Evolutionary conservation across 2,329 filamentous ascomycete genomes (phyloP).

Genomic region (Exophiala calicioides): DNA sequence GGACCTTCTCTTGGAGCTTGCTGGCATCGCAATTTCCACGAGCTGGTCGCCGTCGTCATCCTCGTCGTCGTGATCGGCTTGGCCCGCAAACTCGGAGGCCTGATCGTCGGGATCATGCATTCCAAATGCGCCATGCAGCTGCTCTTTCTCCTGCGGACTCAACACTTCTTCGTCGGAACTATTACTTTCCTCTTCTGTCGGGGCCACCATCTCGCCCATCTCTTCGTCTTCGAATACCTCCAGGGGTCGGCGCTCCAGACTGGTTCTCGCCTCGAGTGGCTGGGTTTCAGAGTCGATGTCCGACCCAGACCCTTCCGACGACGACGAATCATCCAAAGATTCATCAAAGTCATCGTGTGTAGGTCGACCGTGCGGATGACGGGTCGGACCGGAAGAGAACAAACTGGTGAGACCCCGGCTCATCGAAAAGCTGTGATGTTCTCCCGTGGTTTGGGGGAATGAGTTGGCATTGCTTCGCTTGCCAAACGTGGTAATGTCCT

Average conservation of each 20-base stretch:
- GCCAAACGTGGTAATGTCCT: conserved; percentile 32
- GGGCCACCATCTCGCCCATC: conserved; percentile 52
- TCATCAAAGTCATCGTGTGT: conserved; percentile 31
- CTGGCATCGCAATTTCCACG: conserved; percentile 49
- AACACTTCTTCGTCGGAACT: conserved; percentile 33
- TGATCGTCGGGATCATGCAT: conserved; percentile 28
- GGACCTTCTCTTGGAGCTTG: conserved; percentile 32
- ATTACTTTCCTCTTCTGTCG: conserved; percentile 30
- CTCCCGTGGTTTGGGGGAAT: conserved; percentile 10
- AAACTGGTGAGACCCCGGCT: conserved; percentile 30
- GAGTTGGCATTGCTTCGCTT: conserved; percentile 26
- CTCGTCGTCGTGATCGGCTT: conserved; percentile 30
- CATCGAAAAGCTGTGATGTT: conserved; percentile 38
- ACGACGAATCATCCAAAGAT: conserved; percentile 30
- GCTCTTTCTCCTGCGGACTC: conserved; percentile 26
- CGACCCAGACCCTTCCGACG: conserved; percentile 29
- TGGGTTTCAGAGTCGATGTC: conserved; percentile 27
- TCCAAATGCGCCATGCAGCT: conserved; percentile 21
- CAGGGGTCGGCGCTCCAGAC: conserved; percentile 54
- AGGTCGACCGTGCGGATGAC: conserved; percentile 3
- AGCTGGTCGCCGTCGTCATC: conserved; percentile 37
- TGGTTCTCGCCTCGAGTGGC: conserved; percentile 38
- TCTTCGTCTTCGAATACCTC: conserved; percentile 60
- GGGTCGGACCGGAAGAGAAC: conserved; percentile 22
- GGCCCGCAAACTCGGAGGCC: conserved; percentile 31